Percentiles rank a stretch among this genome's conserved stretches.
Evolutionary conservation across 768 basidiomycete species (phyloP).

Genomic region (Pleurotus citrinopileatus): DNA sequence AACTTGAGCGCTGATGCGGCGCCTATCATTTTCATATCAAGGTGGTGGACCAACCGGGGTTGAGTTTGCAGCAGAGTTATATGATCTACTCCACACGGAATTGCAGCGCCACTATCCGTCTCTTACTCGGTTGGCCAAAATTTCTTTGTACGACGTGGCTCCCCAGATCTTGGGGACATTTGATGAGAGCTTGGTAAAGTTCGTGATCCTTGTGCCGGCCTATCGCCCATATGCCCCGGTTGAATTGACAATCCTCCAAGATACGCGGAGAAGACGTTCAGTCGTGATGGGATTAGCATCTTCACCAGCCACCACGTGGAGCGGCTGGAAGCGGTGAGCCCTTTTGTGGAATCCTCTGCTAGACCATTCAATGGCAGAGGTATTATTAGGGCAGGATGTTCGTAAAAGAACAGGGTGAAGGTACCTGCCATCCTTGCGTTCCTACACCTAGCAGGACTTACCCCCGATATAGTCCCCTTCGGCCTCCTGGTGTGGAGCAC

Average conservation of each 20-base stretch:
- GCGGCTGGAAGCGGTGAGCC: constrained; percentile 53
- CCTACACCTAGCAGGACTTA: neutral
- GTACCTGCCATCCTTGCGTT: constrained; percentile 27
- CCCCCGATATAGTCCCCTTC: constrained; percentile 54
- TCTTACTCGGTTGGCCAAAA: constrained; percentile 61
- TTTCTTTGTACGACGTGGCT: constrained; percentile 82
- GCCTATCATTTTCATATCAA: constrained; percentile 19
- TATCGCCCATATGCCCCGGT: too few species aligned
- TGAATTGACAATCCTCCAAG: too few species aligned
- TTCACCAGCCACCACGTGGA: constrained; percentile 74
- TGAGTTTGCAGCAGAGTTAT: constrained; percentile 81
- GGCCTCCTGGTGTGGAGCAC: constrained; percentile 89
- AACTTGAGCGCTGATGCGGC: neutral
- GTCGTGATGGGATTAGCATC: constrained; percentile 71
- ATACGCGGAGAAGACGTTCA: constrained; percentile 68
- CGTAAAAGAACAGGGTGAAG: constrained; percentile 71
- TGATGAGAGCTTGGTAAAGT: constrained; percentile 65
- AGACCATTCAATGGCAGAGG: neutral
- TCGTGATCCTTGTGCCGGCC: too few species aligned
- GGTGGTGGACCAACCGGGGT: constrained; percentile 80
- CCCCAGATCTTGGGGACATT: constrained; percentile 73
- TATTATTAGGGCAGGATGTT: constrained; percentile 55
- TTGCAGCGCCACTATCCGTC: constrained; percentile 58
- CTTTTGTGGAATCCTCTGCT: neutral
- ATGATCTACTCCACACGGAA: constrained; percentile 73